These are phyloP conservation scores for Fistulinella cinereoalba DNA, from an alignment of 1,284 basidiomycete genomes.

Conservation along the genomic window DNA sequence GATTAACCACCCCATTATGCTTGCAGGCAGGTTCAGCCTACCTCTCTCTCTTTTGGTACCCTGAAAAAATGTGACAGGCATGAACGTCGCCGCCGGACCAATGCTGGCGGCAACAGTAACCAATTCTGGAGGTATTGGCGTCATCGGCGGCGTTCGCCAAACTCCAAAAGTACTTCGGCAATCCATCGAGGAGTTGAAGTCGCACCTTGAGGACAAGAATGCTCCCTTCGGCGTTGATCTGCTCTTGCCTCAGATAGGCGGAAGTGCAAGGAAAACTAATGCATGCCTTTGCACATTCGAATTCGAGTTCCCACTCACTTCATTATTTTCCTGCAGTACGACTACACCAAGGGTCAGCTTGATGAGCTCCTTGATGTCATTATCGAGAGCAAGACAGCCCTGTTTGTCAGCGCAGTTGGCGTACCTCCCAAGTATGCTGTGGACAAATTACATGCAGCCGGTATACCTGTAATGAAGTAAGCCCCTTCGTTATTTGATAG, in stretches of 20 bases:
- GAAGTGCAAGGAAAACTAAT: constrained; percentile 79
- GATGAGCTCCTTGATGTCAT: constrained; percentile 77
- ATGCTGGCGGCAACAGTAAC: constrained; percentile 76
- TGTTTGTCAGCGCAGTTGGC: constrained; percentile 85
- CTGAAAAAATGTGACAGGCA: constrained; percentile 42
- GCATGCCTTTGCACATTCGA: constrained; percentile 35
- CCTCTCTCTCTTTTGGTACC: background rate
- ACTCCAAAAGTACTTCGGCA: constrained; percentile 64
- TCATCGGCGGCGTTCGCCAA: constrained; percentile 77
- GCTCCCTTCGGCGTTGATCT: constrained; percentile 84
- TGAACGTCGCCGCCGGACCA: constrained; percentile 84
- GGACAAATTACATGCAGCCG: constrained; percentile 75
- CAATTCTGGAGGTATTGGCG: constrained; percentile 81
- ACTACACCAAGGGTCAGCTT: constrained; percentile 76
- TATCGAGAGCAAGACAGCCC: constrained; percentile 67
- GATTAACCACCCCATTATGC: constrained; percentile 82
- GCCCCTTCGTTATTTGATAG: constrained; percentile 21
- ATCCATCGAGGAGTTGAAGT: constrained; percentile 67
- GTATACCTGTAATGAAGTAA: constrained; percentile 83
- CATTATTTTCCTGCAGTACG: constrained; percentile 43
- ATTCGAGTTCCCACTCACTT: background rate
- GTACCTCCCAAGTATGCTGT: constrained; percentile 83
- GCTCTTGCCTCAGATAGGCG: constrained; percentile 76
- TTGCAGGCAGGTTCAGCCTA: constrained; percentile 45
- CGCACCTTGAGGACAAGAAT: constrained; percentile 64